Conservation (phyloP, 345 rosid genomes). For the Eucalyptus cloeziana region DNA sequence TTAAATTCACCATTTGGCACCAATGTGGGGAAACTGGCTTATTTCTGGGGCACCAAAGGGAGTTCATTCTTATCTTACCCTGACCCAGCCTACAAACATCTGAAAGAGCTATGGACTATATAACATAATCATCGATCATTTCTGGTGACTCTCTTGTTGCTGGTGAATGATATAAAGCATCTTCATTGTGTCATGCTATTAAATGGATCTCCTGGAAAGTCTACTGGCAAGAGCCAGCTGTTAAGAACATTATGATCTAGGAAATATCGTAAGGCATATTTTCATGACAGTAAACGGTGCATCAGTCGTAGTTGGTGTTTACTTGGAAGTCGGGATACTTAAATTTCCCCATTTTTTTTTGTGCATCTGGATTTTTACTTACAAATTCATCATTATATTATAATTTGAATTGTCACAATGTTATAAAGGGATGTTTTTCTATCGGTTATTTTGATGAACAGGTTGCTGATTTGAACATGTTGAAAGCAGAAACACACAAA, state of each 20-base stretch:
- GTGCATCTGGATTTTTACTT: background rate
- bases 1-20: background rate
- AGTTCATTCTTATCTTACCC: background rate
- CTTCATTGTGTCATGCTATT: background rate
- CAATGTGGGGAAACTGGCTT: background rate
- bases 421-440: background rate
- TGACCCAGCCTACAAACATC: background rate
- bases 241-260: background rate
- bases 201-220: background rate
- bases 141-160: background rate
- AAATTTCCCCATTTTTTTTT: background rate
- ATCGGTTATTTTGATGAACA: slow-evolving; percentile 4
- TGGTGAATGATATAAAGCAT: background rate
- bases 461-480: slow-evolving; percentile 73
- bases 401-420: background rate
- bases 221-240: background rate
- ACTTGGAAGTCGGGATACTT: background rate
- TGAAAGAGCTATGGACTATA: background rate
- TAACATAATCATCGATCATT: background rate
- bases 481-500: slow-evolving; percentile 76
- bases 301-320: background rate
- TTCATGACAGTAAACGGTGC: background rate
- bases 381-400: no score
- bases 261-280: background rate
- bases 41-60: background rate